Base-by-base conservation (phyloP, 2,329 filamentous ascomycete species). In the Purpureocillium lavendulum region DNA sequence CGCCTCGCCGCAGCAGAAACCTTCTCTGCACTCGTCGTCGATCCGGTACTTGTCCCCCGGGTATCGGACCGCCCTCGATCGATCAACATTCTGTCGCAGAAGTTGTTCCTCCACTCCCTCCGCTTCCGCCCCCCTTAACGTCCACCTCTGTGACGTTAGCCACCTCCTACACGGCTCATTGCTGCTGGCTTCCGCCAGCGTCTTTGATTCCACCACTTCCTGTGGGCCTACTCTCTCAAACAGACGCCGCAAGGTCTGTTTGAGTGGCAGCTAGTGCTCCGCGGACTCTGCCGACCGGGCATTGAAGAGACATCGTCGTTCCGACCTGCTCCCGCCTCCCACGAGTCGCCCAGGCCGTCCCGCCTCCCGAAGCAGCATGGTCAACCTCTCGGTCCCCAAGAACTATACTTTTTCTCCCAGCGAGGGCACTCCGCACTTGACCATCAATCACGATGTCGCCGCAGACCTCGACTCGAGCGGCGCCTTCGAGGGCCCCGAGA, bases 191-290 rank as follows among this genome's bases (percentile, higher is more conserved):
- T 77, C 35, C 77, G 85, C 87, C 85, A 90, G 84, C 85, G 77
- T 75, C 71, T 65, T 66, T 58, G 53, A 56, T 65, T 64, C 64
- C 67, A 70, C 69, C 72, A 75, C 71, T 49, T 76, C 73, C 76
- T 79, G 84, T 92, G 87, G 87, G 87, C 86, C 87, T 92, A 88
- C 87, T 92, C 84, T 89, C 86, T 89, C 86, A 85, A 80, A 77
- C 87, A 85, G 75, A 85, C 84, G 75, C 82, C 80, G 79, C 84
- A 87, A 83, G 78, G 84, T 89, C 89, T 87, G 86, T 90, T 87
- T 94, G 87, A 80, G 87, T 76, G 80, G 85, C 81, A 94, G 88
- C 87, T 84, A 88, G 87, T 86, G 88, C 87, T 92, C 84, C 84
- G 84, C 82, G 75, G 76, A 78, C 73, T 71, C 66, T 65, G 60